A percentile compares a stretch with the other conserved stretches of the same genome.
Conservation (phyloP, 148 eudicot species). For the Rhododendron vialii region DNA sequence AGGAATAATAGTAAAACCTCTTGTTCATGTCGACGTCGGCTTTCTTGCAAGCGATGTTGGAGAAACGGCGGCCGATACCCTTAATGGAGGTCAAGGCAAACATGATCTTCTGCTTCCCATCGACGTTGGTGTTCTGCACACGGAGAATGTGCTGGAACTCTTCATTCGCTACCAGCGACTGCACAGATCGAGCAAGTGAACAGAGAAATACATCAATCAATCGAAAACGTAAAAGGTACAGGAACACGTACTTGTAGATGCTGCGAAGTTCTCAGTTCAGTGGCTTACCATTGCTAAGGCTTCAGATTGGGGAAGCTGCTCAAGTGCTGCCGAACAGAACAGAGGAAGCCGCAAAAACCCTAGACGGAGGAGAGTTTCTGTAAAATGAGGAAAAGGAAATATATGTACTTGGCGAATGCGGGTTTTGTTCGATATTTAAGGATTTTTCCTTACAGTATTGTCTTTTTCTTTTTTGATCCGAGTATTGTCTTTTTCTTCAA, state of each 20-base stretch:
- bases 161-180: conserved; percentile 78
- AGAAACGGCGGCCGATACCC: conserved; percentile 91
- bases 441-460: not conserved
- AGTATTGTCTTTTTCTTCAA: not conserved
- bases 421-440: too few relatives aligned
- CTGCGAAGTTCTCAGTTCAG: not conserved
- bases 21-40: conserved; percentile 95
- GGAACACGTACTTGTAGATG: too few relatives aligned
- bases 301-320: not conserved
- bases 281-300: not conserved
- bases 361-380: not conserved
- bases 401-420: too few relatives aligned
- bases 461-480: too few relatives aligned
- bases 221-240: not conserved
- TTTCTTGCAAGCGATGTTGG: conserved; percentile 87
- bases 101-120: conserved; percentile 93
- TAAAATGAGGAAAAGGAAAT: not conserved
- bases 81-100: conserved; percentile 88
- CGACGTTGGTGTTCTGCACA: conserved; percentile 84
- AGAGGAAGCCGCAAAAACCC: not conserved
- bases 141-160: conserved; percentile 92
- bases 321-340: not conserved
- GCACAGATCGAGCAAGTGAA: not conserved
- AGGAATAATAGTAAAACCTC: conserved; percentile 30
- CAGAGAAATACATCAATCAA: not conserved